Base-by-base conservation (phyloP, 2,329 filamentous ascomycete species). In the Fusarium decemcellulare region DNA sequence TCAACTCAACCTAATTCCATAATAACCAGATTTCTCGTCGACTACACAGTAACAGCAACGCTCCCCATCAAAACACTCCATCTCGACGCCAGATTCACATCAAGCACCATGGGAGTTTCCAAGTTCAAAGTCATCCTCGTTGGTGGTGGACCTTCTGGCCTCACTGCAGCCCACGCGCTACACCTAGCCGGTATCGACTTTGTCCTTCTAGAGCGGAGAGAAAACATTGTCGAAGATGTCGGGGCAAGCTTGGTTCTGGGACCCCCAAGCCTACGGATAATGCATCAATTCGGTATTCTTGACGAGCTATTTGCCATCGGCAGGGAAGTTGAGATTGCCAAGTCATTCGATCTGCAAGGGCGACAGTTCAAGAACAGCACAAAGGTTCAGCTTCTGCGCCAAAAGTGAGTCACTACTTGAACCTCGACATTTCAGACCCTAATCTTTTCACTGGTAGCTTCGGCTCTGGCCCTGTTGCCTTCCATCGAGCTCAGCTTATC, bases 131-230 rank as follows among this genome's bases (percentile, higher is more conserved):
- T 67, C 15, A 75, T 80, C 51, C 71, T 80, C 37, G 56, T 80
- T 29, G 78, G 78, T 43, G 74, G 72, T 16, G 77, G 78, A 15
- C 74, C 76, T 9, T 65, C 67, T 7, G 78, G 78, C 1, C 52
- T 80, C 3, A 70, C 68, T 7, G 70, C 76, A 6, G 77, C 77
- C 1, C 76, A 79, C 46, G 69, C 73, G 34, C 72, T 80, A 4
- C n/a, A 59, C 34, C 65, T 66, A 2, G 79, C 78, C 2, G 77
- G 75, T 5, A 74, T 78, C 39, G 76, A 77, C 54, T 76, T 73
- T 61, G 63, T 78, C 12, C 55, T 80, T 15, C 65, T 79, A 1
- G 78, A 80, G 65, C 61, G 71, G 1, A 62, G 73, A 8, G 54
- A 71, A 4, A 50, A 65, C 6, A 54, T 75, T 10, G 29, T 51